A percentile compares a stretch with the other conserved stretches of the same genome.
phyloP scores from a whole-genome alignment of 1,284 basidiomycete species.

The Ganoderma sp. region DNA sequence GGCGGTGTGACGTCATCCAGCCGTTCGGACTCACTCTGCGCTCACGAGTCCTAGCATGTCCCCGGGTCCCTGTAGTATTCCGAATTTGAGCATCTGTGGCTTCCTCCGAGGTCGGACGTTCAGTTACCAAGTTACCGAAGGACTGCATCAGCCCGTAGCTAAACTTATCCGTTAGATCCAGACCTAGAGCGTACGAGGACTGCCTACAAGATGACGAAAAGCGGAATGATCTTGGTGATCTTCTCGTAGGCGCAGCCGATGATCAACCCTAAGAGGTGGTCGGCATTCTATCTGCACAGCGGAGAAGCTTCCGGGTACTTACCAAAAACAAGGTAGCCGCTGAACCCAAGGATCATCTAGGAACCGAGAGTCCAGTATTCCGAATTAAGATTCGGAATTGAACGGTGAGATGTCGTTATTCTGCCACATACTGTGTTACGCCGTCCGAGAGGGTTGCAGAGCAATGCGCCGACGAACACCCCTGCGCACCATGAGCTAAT shows the following conservation, averaged over 20 bases:
- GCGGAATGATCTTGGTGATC: conserved; percentile 67
- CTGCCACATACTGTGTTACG: conserved; percentile 59
- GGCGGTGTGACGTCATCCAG: conserved; percentile 2
- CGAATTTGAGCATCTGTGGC: conserved; percentile 12
- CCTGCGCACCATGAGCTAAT: conserved; percentile 32
- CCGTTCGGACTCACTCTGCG: conserved; percentile 55
- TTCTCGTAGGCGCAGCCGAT: conserved; percentile 73
- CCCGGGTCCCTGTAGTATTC: conserved; percentile 62
- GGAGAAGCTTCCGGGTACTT: conserved; percentile 24
- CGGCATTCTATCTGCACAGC: conserved; percentile 6
- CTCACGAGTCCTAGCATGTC: conserved; percentile 75
- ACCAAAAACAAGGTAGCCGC: conserved; percentile 77
- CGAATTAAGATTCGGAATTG: conserved; percentile 8
- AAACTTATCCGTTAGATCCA: conserved; percentile 25
- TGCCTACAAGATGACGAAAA: conserved; percentile 70
- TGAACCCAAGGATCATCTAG: conserved; percentile 77
- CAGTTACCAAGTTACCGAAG: conserved; percentile 64
- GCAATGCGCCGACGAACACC: conserved; percentile 61
- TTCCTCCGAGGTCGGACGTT: conserved; percentile 7
- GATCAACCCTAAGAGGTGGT: conserved; percentile 51
- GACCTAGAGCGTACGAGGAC: conserved; percentile 19
- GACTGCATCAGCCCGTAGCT: conserved; percentile 75
- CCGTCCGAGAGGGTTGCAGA: conserved; percentile 69
- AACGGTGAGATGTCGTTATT: not conserved
- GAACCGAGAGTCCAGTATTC: conserved; percentile 15